A percentile compares a stretch with the other conserved stretches of the same genome.
Evolutionary conservation across 2,329 filamentous ascomycete genomes (phyloP).

Genomic region (Sporothrix humicola): DNA sequence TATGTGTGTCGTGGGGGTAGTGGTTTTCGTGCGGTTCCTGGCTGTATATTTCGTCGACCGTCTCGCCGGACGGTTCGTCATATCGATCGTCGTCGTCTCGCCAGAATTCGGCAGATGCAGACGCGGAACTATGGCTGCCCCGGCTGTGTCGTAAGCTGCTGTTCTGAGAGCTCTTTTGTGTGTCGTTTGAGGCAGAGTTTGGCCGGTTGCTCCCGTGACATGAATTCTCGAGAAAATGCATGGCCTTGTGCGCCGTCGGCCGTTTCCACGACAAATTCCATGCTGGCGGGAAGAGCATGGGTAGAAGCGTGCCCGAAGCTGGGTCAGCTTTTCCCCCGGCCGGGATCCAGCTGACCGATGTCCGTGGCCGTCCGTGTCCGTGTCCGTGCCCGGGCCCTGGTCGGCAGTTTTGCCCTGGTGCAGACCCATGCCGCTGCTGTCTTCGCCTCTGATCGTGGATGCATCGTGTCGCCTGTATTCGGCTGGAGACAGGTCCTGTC

Average conservation of each 20-base stretch:
- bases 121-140: background rate
- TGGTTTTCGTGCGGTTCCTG: background rate
- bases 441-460: background rate
- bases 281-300: slow-evolving; percentile 33
- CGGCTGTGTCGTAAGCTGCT: background rate
- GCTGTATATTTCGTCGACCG: background rate
- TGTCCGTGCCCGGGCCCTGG: background rate
- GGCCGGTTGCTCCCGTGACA: background rate
- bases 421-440: background rate
- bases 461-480: slow-evolving; percentile 29
- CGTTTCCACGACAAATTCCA: slow-evolving; percentile 30
- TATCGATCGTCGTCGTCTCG: background rate
- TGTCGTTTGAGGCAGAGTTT: background rate
- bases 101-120: background rate
- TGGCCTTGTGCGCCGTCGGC: background rate
- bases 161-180: background rate
- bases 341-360: slow-evolving; percentile 1
- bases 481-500: background rate
- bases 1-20: background rate
- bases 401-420: too few relatives aligned
- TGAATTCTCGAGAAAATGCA: slow-evolving; percentile 8
- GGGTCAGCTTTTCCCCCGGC: slow-evolving; percentile 30
- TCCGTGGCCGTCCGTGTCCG: background rate
- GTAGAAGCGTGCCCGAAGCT: slow-evolving; percentile 36
- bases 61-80: background rate